These are phyloP conservation scores for Spathaspora boniae DNA, from an alignment of 805 yeast species.

Conservation along the genomic window DNA sequence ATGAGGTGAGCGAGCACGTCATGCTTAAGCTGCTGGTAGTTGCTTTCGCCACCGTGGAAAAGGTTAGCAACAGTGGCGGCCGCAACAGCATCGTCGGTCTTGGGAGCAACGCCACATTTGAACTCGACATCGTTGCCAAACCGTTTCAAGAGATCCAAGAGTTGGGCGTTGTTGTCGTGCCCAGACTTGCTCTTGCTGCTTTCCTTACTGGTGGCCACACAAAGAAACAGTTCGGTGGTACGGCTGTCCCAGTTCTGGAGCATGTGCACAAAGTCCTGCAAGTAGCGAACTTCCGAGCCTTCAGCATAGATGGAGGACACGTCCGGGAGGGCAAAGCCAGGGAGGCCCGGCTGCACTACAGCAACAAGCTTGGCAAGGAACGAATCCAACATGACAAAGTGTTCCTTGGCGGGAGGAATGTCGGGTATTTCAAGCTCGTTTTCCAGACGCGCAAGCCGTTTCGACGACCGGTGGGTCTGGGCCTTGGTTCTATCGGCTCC, in stretches of 20 bases:
- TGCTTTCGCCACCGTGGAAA: slow-evolving; percentile 5
- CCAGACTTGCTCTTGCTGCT: slow-evolving; percentile 9
- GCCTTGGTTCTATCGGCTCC: too few species aligned
- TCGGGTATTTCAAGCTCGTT: slow-evolving; percentile 16
- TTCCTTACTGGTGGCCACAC: background rate
- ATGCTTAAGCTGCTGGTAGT: slow-evolving; percentile 20
- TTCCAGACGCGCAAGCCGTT: slow-evolving; percentile 27
- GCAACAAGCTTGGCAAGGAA: slow-evolving; percentile 20
- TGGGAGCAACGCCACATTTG: background rate
- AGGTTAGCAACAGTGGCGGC: too few species aligned
- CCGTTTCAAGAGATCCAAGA: slow-evolving; percentile 33
- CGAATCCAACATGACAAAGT: slow-evolving; percentile 24
- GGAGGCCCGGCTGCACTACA: slow-evolving; percentile 11
- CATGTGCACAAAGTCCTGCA: slow-evolving; percentile 20
- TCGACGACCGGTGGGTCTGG: slow-evolving; percentile 25
- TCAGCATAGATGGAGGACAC: slow-evolving; percentile 15
- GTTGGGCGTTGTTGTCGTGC: slow-evolving; percentile 28
- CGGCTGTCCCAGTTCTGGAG: slow-evolving; percentile 25
- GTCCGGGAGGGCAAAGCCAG: slow-evolving; percentile 5
- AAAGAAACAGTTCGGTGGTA: slow-evolving; percentile 1
- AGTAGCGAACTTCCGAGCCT: slow-evolving; percentile 10
- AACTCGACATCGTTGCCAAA: slow-evolving; percentile 19
- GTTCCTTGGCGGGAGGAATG: slow-evolving; percentile 18
- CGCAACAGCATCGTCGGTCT: background rate
- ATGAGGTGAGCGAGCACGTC: slow-evolving; percentile 23